These are phyloP conservation scores for Epithemia pelagica DNA, from an alignment of 108 stramenopile species.

Conservation along the genomic window DNA sequence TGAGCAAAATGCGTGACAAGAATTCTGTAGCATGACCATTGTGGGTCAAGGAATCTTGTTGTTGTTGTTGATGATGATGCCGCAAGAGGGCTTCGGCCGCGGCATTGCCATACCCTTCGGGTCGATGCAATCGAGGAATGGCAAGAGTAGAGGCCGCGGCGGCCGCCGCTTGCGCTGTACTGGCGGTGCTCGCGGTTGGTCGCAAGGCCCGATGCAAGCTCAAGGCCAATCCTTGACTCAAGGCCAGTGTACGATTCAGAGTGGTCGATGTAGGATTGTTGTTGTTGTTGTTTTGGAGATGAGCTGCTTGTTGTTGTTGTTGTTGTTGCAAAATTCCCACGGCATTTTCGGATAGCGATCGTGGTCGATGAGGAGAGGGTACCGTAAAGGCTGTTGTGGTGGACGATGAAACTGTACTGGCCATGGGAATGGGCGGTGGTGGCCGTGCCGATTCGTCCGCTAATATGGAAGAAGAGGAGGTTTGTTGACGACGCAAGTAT, in stretches of 20 bases:
- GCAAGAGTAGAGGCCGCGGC: background rate
- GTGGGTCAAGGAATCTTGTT: background rate
- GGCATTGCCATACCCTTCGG: conserved; percentile 10
- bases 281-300: conserved; percentile 1
- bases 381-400: background rate
- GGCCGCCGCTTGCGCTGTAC: conserved; percentile 5
- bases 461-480: background rate
- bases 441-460: background rate
- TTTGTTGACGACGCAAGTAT: conserved; percentile 2
- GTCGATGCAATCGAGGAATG: background rate
- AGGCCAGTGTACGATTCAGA: conserved; percentile 13
- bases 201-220: conserved; percentile 21
- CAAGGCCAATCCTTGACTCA: conserved; percentile 28
- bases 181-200: conserved; percentile 4
- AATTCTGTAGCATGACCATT: conserved; percentile 37
- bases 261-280: background rate
- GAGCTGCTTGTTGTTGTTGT: background rate
- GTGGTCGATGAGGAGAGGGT: background rate
- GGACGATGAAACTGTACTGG: background rate
- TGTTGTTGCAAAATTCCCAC: conserved; percentile 7
- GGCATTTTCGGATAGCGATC: conserved; percentile 4
- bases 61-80: background rate
- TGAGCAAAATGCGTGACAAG: conserved; percentile 57
- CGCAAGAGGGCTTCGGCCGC: background rate
- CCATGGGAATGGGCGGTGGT: background rate